Evolutionary conservation across 345 rosid species (phyloP).

Genomic region (Gossypium anomalum): DNA sequence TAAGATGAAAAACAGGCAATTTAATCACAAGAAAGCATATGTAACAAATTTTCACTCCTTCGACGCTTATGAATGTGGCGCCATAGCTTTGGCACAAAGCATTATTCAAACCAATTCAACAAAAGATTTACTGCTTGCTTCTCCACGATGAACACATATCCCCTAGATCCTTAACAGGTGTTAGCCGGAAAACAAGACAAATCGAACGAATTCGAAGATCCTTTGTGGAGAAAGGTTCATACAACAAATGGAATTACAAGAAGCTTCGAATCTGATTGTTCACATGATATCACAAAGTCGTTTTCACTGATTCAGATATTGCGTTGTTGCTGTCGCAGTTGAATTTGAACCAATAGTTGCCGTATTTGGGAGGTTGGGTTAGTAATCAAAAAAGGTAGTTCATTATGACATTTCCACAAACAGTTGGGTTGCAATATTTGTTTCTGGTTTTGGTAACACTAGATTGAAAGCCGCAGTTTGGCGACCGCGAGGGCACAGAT

Average conservation of each 20-base stretch:
- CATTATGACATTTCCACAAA: too few relatives aligned
- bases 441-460: too few relatives aligned
- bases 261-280: conserved; percentile 76
- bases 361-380: too few relatives aligned
- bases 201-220: conserved; percentile 63
- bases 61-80: conserved; percentile 82
- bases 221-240: conserved; percentile 38
- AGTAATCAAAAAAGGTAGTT: too few relatives aligned
- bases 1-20: neutral
- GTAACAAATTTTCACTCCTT: conserved; percentile 81
- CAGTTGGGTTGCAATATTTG: too few relatives aligned
- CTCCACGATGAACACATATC: conserved; percentile 56
- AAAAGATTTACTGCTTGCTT: conserved; percentile 61
- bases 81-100: conserved; percentile 80
- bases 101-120: conserved; percentile 49
- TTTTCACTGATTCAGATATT: conserved; percentile 71
- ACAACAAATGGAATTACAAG: conserved; percentile 93
- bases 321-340: neutral
- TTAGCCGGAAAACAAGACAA: conserved; percentile 56
- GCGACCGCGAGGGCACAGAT: too few relatives aligned
- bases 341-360: too few relatives aligned
- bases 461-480: too few relatives aligned
- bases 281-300: conserved; percentile 47
- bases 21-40: conserved; percentile 42
- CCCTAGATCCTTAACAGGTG: conserved; percentile 37